Evolutionary conservation across 2,329 filamentous ascomycete species (phyloP), one percentile per base, ranked within the genome.

Genomic region (Fusarium multiceps): DNA sequence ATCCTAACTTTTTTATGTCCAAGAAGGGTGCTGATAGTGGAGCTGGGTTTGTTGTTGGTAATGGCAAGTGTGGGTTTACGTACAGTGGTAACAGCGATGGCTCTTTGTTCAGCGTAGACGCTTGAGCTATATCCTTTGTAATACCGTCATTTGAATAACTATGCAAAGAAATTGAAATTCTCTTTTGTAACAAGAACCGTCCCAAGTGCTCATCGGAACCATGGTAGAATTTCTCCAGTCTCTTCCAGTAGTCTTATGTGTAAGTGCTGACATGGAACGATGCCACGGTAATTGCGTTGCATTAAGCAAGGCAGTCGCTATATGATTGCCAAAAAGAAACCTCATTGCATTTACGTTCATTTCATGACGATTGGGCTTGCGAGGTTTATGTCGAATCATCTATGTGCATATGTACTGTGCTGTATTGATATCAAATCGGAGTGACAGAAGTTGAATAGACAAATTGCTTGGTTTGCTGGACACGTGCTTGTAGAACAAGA

Each of bases 61-160:
- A 66, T 11, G 47, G 60, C 4, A 43, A 43, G 12, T 66, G 63
- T 2, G 54, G 63, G 0, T 66, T 27, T 6, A 66, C 55, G 0
- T 66, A 65, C 13, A 66, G 63, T 2, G 45, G 63, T 0, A 60
- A 66, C 11, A 60, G 61, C 1, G 63, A 65, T 18, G 61, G 37
- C 6, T 42, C 45, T 0, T 34, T 59, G 9, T 66, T 66, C 21
- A 59, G 32, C 3, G 55, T 60, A 0, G 42, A 66, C 25, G 4
- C 12, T 14, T 63, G 3, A 37, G 5, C 9, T 10, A 4, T 34
- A 10, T 4, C 8, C 32, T 34, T 34, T 10, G 9, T 27, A 25
- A 25, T 25, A 3, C 25, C 25, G 25, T 10, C 25, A 9, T 27
- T 18, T 10, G 32, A 10, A 18, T 4, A n/a, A 4, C 9, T n/a